These are phyloP conservation scores for Aspergillus heteromorphus DNA, from an alignment of 495 filamentous ascomycete genomes.

Conservation along the genomic window DNA sequence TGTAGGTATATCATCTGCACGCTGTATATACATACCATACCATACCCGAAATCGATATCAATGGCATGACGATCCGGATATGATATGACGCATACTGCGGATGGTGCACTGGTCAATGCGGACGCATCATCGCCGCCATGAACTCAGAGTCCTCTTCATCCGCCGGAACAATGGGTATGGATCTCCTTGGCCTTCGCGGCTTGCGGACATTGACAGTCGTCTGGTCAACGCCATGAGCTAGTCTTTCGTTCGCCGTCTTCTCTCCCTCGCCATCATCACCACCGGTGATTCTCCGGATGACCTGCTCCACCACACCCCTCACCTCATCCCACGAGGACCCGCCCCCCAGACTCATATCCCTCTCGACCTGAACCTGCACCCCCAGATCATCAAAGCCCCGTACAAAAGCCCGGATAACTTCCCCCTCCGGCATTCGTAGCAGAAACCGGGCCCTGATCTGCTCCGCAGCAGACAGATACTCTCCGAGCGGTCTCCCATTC, in stretches of 20 bases:
- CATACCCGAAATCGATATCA: not conserved
- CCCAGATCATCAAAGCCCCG: constrained; percentile 15
- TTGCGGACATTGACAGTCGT: not conserved
- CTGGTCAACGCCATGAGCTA: not conserved
- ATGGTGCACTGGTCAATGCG: not conserved
- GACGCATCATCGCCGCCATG: not conserved
- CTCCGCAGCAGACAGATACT: constrained; percentile 20
- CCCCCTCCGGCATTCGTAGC: constrained; percentile 9
- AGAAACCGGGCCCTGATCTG: constrained; percentile 1
- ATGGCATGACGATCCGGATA: no score
- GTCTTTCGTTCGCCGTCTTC: not conserved
- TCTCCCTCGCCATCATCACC: not conserved
- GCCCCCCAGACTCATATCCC: constrained; percentile 10
- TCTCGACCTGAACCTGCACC: constrained; percentile 10
- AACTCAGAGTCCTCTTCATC: constrained; percentile 18
- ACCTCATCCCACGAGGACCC: constrained; percentile 23
- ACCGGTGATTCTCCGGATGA: not conserved
- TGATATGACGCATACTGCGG: no score
- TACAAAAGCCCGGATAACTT: constrained; percentile 24
- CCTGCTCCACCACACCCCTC: constrained; percentile 1
- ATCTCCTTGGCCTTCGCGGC: constrained; percentile 5
- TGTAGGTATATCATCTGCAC: not conserved
- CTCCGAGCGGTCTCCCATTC: constrained; percentile 7
- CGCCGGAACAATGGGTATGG: constrained; percentile 18
- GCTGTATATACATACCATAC: constrained; percentile 7